Evolutionary conservation across 768 basidiomycete species (phyloP), one percentile per base, ranked within the genome.

Genomic region (Glaciozyma martinii): DNA sequence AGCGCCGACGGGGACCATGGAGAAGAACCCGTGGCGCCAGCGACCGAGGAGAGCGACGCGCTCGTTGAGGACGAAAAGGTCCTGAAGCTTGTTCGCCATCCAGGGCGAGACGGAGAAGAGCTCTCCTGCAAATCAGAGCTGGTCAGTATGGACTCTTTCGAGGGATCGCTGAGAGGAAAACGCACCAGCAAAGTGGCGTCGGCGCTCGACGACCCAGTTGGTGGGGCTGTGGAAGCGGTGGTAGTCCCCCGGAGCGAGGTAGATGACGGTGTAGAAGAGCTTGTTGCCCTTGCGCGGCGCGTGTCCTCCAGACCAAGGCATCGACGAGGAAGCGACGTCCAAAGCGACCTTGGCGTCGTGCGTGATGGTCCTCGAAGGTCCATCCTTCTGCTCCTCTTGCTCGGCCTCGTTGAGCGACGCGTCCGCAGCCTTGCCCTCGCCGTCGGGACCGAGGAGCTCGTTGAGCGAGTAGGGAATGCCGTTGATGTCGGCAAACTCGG

Each of bases 201-300:
- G 79, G 74, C 88, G 88, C 80, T 99, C 93, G 23, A 97, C 94
- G 8, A 99, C 92, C 95, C 95, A 98, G 10, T 89, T 85, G 0
- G 91, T 86, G 1, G 95, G 94, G 58, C 85, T 87, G 76, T 99
- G 95, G 82, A 95, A 99, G 21, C 94, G 84, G 74, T 99, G 94
- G 76, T 98, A 98, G 75, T 99, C 95, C 2, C 95, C 94, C 1
- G 95, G 95, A 1, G 94, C 95, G 61, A 99, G 87, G 78, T 98
- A 99, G 65, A 99, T 87, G 71, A 99, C 95, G 29, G 87, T 79
- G 76, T 97, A 99, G 78, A 85, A 95, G 29, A 98, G 83, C 23
- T 85, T 81, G 74, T 97, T 87, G 19, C 89, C 90, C 4, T 86
- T 59, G 80, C 79, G 23, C 80, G 81, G 56, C 23, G 15, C 50